These are phyloP conservation scores for Calonectria pauciramosa DNA, from an alignment of 2,329 filamentous ascomycete species.

Conservation along the genomic window DNA sequence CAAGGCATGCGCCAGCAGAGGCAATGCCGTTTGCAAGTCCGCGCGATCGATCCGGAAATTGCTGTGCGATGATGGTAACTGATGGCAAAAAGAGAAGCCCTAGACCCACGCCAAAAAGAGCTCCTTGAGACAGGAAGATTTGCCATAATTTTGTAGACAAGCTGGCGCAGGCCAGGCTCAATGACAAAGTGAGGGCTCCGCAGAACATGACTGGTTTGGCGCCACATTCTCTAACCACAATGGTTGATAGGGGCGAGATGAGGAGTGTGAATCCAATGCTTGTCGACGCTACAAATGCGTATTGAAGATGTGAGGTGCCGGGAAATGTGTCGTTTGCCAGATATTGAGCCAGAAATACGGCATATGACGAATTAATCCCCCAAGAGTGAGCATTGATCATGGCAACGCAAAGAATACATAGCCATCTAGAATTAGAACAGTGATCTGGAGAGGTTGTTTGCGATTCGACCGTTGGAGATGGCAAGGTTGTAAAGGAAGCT, in stretches of 20 bases:
- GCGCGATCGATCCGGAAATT: constrained; percentile 75
- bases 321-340: constrained; percentile 71
- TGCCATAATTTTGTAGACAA: constrained; percentile 81
- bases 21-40: constrained; percentile 79
- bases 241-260: constrained; percentile 76
- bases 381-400: constrained; percentile 79
- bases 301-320: constrained; percentile 74
- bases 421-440: constrained; percentile 71
- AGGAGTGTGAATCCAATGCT: constrained; percentile 66
- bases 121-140: constrained; percentile 79
- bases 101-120: constrained; percentile 83
- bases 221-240: constrained; percentile 71
- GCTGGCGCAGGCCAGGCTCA: constrained; percentile 77
- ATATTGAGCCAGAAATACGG: constrained; percentile 70
- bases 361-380: constrained; percentile 73
- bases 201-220: constrained; percentile 74
- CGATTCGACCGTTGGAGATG: background rate
- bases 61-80: constrained; percentile 78
- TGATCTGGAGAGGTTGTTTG: constrained; percentile 46
- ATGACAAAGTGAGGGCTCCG: constrained; percentile 74
- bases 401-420: constrained; percentile 53
- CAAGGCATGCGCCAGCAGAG: constrained; percentile 78
- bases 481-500: background rate
- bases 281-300: constrained; percentile 77
- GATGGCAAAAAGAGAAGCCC: constrained; percentile 81